A percentile compares a stretch with the other conserved stretches of the same genome.
phyloP scores from a whole-genome alignment of 768 basidiomycete genomes.

The Porpolomopsis calyptriformis region DNA sequence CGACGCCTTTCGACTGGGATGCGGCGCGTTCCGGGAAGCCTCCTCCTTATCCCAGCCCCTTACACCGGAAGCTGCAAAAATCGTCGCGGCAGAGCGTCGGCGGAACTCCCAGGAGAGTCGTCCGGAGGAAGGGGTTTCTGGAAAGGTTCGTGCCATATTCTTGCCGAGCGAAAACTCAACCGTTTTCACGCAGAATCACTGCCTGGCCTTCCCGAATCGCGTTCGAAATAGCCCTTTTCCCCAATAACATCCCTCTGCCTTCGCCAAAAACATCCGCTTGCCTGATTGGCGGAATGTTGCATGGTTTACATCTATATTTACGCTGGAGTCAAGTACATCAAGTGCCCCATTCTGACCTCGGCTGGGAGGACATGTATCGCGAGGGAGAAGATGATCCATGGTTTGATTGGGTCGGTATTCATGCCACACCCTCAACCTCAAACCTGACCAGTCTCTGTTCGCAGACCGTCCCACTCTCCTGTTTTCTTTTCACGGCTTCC shows the following conservation, averaged over 20 bases:
- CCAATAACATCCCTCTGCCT: conserved; percentile 70
- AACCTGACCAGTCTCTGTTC: not conserved
- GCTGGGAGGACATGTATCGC: conserved; percentile 71
- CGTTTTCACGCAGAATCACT: conserved; percentile 33
- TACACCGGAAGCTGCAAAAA: conserved; percentile 34
- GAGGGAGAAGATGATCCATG: conserved; percentile 54
- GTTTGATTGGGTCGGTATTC: conserved; percentile 66
- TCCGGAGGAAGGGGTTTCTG: conserved; percentile 54
- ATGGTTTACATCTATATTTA: conserved; percentile 57
- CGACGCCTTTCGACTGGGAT: conserved; percentile 79
- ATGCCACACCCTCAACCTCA: conserved; percentile 5
- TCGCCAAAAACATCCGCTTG: conserved; percentile 54
- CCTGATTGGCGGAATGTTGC: conserved; percentile 52
- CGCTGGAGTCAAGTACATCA: conserved; percentile 47
- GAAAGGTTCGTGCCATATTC: conserved; percentile 39
- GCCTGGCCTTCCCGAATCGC: conserved; percentile 60
- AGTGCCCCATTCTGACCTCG: conserved; percentile 55
- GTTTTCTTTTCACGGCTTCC: conserved; percentile 44
- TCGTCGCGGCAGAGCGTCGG: conserved; percentile 32
- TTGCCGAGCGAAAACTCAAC: not conserved
- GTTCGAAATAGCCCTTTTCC: conserved; percentile 74
- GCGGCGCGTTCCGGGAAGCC: conserved; percentile 62
- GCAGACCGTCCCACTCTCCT: conserved; percentile 57
- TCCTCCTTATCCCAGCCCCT: conserved; percentile 62
- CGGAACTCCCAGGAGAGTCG: conserved; percentile 32